Percentiles rank a stretch among this genome's conserved stretches.
These are phyloP conservation scores for Paramecium primaurelia DNA, from an alignment of 73 alveolate genomes.

Conservation along the genomic window DNA sequence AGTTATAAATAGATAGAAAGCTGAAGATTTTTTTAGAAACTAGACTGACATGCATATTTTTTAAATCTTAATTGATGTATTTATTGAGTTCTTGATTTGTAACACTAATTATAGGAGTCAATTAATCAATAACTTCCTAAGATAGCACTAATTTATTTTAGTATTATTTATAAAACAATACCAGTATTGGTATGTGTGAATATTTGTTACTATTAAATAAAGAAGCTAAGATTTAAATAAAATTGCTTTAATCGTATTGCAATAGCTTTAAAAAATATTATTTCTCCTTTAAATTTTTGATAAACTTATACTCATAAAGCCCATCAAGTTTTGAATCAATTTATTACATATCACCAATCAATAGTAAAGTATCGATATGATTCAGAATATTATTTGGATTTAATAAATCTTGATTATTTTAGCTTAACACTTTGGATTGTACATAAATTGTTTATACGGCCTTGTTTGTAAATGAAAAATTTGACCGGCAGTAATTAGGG, in stretches of 20 bases:
- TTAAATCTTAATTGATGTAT: background rate
- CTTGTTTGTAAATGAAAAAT: background rate
- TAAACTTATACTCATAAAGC: background rate
- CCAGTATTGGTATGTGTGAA: background rate
- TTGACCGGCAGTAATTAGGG: background rate
- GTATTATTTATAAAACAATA: background rate
- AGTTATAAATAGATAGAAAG: background rate
- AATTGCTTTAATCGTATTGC: background rate
- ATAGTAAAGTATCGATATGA: background rate
- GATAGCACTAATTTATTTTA: background rate
- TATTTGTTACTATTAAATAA: background rate
- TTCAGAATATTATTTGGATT: background rate
- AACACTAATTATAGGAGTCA: background rate
- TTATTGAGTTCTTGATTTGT: background rate
- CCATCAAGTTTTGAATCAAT: background rate
- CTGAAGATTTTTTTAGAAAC: background rate
- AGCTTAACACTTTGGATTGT: background rate
- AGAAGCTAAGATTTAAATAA: background rate
- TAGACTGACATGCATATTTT: background rate
- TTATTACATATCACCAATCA: background rate
- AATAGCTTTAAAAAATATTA: background rate
- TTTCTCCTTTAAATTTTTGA: background rate
- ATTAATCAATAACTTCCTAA: background rate
- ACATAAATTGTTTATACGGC: slow-evolving; percentile 18
- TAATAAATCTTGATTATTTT: background rate